Evolutionary conservation across 495 filamentous ascomycete species (phyloP).

Genomic region (Haplographium delicatum): DNA sequence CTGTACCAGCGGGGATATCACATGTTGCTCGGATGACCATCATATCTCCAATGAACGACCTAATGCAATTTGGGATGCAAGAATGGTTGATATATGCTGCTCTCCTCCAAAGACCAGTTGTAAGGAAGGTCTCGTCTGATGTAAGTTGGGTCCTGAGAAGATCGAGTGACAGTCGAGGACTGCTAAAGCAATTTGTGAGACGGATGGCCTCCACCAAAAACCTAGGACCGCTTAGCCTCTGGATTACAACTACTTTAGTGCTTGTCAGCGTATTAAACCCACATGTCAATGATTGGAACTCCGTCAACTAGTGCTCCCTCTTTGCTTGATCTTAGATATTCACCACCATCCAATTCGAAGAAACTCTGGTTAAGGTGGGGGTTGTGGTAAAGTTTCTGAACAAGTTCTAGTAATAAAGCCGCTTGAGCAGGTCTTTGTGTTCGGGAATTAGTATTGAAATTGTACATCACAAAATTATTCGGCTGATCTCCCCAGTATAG

Average conservation of each 20-base stretch:
- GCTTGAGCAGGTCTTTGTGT: slow-evolving; percentile 28
- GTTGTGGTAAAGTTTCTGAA: slow-evolving; percentile 46
- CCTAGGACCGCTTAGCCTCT: slow-evolving; percentile 11
- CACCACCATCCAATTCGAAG: slow-evolving; percentile 40
- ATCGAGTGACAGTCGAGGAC: slow-evolving; percentile 34
- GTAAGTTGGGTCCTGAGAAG: slow-evolving; percentile 26
- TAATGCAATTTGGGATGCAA: slow-evolving; percentile 40
- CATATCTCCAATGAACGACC: slow-evolving; percentile 56
- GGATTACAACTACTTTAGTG: background rate
- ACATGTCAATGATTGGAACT: slow-evolving; percentile 47
- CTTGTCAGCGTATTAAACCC: slow-evolving; percentile 19
- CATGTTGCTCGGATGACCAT: slow-evolving; percentile 47
- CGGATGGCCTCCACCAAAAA: slow-evolving; percentile 43
- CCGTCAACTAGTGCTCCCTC: slow-evolving; percentile 37
- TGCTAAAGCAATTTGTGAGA: slow-evolving; percentile 44
- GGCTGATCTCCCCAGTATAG: slow-evolving; percentile 20
- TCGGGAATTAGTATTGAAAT: slow-evolving; percentile 24
- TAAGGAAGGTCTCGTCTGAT: slow-evolving; percentile 27
- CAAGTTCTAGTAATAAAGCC: slow-evolving; percentile 34
- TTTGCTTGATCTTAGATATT: slow-evolving; percentile 24
- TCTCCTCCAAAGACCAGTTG: slow-evolving; percentile 46
- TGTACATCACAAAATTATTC: slow-evolving; percentile 20
- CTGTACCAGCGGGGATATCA: slow-evolving; percentile 41
- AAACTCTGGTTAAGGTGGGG: slow-evolving; percentile 37
- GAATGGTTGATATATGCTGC: slow-evolving; percentile 54